Percentiles rank a stretch among this genome's conserved stretches.
Evolutionary conservation across 805 yeast genomes (phyloP).

Genomic region (Ogataea thermomethanolica): DNA sequence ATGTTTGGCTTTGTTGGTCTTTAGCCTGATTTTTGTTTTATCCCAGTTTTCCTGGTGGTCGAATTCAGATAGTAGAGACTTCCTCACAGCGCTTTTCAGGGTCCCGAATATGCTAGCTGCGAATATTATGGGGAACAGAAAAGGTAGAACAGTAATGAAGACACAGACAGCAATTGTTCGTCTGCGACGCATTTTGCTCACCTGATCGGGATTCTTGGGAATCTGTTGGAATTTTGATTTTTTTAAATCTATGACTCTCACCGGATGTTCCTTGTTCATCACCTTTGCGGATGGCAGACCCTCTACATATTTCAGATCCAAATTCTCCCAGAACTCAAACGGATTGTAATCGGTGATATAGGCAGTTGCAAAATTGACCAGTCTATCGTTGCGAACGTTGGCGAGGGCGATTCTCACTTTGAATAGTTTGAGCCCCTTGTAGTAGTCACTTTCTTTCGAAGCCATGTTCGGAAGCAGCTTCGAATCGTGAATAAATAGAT

Average conservation of each 20-base stretch:
- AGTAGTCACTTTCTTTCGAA: conserved; percentile 47
- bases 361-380: conserved; percentile 85
- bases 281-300: conserved; percentile 40
- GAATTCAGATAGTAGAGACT: conserved; percentile 10
- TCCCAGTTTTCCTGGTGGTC: conserved; percentile 14
- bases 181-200: conserved; percentile 3
- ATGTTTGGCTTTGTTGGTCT: conserved; percentile 5
- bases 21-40: conserved; percentile 1
- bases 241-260: conserved; percentile 51
- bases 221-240: conserved; percentile 26
- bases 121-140: conserved; percentile 27
- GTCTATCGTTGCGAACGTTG: conserved; percentile 75
- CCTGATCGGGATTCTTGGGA: neutral
- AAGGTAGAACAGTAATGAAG: conserved; percentile 11
- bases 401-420: conserved; percentile 60
- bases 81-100: conserved; percentile 23
- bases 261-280: conserved; percentile 36
- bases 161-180: conserved; percentile 10
- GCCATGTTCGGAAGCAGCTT: conserved; percentile 52
- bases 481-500: conserved; percentile 55
- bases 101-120: conserved; percentile 27
- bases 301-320: conserved; percentile 46
- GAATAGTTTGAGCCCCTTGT: conserved; percentile 55
- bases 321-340: conserved; percentile 50
- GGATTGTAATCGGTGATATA: conserved; percentile 73